Base-by-base conservation (phyloP, 441 rosid genomes). In the Mallotus japonicus region DNA sequence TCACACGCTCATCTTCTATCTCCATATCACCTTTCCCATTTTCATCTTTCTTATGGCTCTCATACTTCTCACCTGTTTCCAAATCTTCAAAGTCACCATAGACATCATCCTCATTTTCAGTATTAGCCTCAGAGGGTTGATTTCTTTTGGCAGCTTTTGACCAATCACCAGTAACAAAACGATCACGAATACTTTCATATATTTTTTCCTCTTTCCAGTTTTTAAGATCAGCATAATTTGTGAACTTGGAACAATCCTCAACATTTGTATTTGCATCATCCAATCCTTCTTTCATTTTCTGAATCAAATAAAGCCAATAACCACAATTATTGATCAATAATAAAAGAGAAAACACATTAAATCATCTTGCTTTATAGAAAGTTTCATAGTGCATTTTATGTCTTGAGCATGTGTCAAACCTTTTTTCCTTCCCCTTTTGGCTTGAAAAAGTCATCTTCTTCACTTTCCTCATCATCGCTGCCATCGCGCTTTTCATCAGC, bases 121-220 rank as follows among this genome's bases (percentile, higher is more conserved):
- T 53, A 67, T 77, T 79, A 59, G 72, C 76, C 57, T 74, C 85
- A 50, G 83, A 70, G 13, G 62, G 68, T 77, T 79, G 58, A 81
- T 89, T 87, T 82, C 96, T 84, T 75, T 73, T 77, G 73, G 88
- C 89, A 72, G 89, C 93, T 82, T 84, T 86, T 68, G 90, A 83
- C 97, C 99, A 91, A 83, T 88, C 89, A 78, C 98, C 97, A 49
- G 97, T 90, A 78, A 87, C 89, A 88, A 95, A 92, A 54, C 93
- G 90, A 79, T 95, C 84, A 74, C 97, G 92, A 74, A 95, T 86
- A 54, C 80, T 84, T 83, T 91, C 90, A 78, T 83, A 85, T 50
- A 85, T 73, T 60, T 89, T 88, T 74, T 80, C 83, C 73, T 91
- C 88, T 81, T 88, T 83, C 96, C 95, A 91, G 77, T 84, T 80